Conservation (phyloP, 2,329 filamentous ascomycete genomes). For the Nothopassalora personata region DNA sequence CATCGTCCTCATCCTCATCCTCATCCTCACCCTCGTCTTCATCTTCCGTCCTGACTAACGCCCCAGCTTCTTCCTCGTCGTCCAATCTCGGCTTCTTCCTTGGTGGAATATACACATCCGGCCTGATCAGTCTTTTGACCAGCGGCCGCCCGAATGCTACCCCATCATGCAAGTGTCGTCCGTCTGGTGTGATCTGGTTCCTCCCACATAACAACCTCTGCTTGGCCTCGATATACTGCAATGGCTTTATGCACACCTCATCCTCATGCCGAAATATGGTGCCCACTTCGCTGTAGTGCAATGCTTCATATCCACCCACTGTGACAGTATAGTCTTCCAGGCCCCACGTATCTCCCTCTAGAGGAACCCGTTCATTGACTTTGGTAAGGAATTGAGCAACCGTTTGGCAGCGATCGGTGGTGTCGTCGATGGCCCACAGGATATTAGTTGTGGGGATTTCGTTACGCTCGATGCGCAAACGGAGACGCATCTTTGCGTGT, state of each 20-base stretch:
- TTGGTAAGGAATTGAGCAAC: constrained; percentile 71
- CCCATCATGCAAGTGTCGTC: constrained; percentile 78
- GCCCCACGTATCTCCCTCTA: constrained; percentile 78
- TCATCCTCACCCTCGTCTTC: constrained; percentile 23
- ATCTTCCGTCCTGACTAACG: constrained; percentile 40
- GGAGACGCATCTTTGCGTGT: constrained; percentile 57
- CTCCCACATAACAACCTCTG: constrained; percentile 69
- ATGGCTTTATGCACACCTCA: constrained; percentile 72
- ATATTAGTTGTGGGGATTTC: constrained; percentile 66
- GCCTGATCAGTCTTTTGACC: constrained; percentile 46
- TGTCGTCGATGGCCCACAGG: constrained; percentile 59
- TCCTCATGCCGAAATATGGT: constrained; percentile 75
- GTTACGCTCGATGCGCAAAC: constrained; percentile 67
- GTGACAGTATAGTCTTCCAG: constrained; percentile 87
- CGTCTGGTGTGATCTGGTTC: constrained; percentile 72
- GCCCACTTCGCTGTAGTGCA: constrained; percentile 73
- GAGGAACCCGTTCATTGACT: constrained; percentile 72
- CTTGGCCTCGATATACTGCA: constrained; percentile 69
- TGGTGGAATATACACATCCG: constrained; percentile 34
- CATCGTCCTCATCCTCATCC: constrained; percentile 20
- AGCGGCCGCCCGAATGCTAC: constrained; percentile 74
- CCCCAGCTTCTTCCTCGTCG: constrained; percentile 41
- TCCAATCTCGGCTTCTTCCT: constrained; percentile 29
- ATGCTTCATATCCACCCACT: constrained; percentile 71
- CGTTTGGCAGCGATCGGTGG: constrained; percentile 42